These are phyloP conservation scores for Cyclotella sp. DNA, from an alignment of 108 stramenopile species.

Conservation along the genomic window DNA sequence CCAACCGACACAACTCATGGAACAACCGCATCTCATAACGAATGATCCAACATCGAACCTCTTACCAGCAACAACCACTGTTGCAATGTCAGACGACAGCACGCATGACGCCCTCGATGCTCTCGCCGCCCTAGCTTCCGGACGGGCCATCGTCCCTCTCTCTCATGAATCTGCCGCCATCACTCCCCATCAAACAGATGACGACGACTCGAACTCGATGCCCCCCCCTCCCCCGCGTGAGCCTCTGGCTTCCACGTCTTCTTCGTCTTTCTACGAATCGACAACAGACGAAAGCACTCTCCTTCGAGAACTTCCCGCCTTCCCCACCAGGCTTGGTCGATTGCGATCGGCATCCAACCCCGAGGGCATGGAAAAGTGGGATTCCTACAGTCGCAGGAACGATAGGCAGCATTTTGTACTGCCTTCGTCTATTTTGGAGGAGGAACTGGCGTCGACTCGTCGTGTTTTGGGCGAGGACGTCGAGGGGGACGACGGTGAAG, in stretches of 20 bases:
- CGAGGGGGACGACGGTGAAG: slow-evolving; percentile 14
- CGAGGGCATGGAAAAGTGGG: slow-evolving; percentile 93
- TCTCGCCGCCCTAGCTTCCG: slow-evolving; percentile 28
- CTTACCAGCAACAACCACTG: not conserved
- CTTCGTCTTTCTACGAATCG: slow-evolving; percentile 13
- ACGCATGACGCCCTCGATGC: slow-evolving; percentile 23
- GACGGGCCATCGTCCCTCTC: slow-evolving; percentile 4
- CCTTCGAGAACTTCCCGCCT: not conserved
- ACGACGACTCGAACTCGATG: slow-evolving; percentile 71
- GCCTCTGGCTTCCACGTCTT: not conserved
- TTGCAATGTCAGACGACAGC: slow-evolving; percentile 4
- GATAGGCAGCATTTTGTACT: slow-evolving; percentile 75
- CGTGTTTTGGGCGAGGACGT: slow-evolving; percentile 58
- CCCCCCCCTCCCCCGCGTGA: slow-evolving; percentile 69
- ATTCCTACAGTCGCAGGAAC: slow-evolving; percentile 47
- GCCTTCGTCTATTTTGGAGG: slow-evolving; percentile 78
- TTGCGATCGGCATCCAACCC: slow-evolving; percentile 85
- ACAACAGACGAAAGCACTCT: not conserved
- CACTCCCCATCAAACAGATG: slow-evolving; percentile 35
- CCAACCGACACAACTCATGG: too few relatives aligned
- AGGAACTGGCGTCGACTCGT: slow-evolving; percentile 77
- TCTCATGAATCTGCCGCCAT: slow-evolving; percentile 1
- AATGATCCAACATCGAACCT: not conserved
- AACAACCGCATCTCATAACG: not conserved
- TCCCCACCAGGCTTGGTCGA: slow-evolving; percentile 35